Conservation (phyloP, 257 asterid genomes). For the Misopates orontium region DNA sequence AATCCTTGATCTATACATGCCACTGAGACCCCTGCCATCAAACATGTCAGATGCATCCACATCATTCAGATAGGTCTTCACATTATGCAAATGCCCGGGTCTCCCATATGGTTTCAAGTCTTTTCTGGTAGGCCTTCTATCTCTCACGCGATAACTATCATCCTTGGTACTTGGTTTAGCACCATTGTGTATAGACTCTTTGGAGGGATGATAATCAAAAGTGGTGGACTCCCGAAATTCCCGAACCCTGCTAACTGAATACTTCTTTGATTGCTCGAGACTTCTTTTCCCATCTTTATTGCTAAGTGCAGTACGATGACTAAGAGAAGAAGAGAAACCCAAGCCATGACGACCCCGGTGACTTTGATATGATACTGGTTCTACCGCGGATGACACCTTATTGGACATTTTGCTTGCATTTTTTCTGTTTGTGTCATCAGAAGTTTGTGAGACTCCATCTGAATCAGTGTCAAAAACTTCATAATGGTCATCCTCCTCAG, state of each 20-base stretch:
- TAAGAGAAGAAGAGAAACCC: conserved; percentile 35
- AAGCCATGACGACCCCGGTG: conserved; percentile 33
- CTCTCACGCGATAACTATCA: conserved; percentile 29
- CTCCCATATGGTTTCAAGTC: conserved; percentile 27
- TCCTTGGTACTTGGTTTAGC: conserved; percentile 26
- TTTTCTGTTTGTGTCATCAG: conserved; percentile 34
- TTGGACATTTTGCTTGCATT: conserved; percentile 21
- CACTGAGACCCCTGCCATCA: conserved; percentile 33
- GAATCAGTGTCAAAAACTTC: conserved; percentile 39
- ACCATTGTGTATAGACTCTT: conserved; percentile 25
- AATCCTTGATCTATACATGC: conserved; percentile 26
- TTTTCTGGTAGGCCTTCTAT: conserved; percentile 30
- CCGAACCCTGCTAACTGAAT: conserved; percentile 24
- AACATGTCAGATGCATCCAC: conserved; percentile 32
- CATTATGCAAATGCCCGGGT: conserved; percentile 25
- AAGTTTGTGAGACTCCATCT: conserved; percentile 40
- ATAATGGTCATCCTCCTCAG: conserved; percentile 34
- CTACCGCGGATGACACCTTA: conserved; percentile 28
- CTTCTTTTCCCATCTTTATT: conserved; percentile 27
- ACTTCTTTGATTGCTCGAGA: conserved; percentile 24
- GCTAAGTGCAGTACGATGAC: conserved; percentile 29
- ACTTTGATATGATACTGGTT: conserved; percentile 37
- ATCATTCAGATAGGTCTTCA: conserved; percentile 28
- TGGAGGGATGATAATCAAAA: conserved; percentile 29
- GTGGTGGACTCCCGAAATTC: conserved; percentile 25